phyloP scores from a whole-genome alignment of 2,329 filamentous ascomycete genomes.

The Drechslerella coelobrocha region DNA sequence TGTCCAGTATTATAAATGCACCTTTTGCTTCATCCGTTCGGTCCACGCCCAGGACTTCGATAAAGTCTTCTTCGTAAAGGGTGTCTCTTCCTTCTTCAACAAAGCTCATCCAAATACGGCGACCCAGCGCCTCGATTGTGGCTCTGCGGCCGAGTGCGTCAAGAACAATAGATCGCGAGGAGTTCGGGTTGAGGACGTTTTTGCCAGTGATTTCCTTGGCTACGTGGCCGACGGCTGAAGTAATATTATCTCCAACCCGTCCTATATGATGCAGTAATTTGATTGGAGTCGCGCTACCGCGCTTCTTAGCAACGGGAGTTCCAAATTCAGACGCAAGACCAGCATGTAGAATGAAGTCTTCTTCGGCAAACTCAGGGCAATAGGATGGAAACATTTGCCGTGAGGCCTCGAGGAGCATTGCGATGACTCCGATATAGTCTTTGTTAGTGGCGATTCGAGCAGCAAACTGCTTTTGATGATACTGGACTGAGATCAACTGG shows the following conservation, averaged over 20 bases:
- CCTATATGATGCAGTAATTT: conserved; percentile 76
- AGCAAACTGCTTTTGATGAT: conserved; percentile 83
- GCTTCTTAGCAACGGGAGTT: conserved; percentile 59
- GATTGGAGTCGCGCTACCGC: conserved; percentile 76
- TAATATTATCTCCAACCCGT: conserved; percentile 89
- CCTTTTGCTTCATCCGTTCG: conserved; percentile 82
- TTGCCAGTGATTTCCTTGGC: conserved; percentile 92
- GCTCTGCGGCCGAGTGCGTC: conserved; percentile 84
- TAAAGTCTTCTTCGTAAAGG: conserved; percentile 79
- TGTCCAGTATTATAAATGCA: conserved; percentile 79
- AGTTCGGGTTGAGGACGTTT: conserved; percentile 90
- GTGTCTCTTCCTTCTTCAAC: conserved; percentile 86
- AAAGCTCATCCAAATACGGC: conserved; percentile 97
- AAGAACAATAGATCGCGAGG: conserved; percentile 85
- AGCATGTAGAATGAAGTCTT: conserved; percentile 91
- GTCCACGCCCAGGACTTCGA: conserved; percentile 81
- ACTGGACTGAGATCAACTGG: conserved; percentile 82
- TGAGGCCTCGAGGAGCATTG: conserved; percentile 88
- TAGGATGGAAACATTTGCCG: conserved; percentile 88
- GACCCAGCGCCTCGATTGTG: conserved; percentile 81
- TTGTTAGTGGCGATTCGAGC: conserved; percentile 88
- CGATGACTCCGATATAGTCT: conserved; percentile 79
- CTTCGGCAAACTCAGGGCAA: conserved; percentile 85
- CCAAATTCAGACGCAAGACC: conserved; percentile 66
- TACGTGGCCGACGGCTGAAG: conserved; percentile 88